Evolutionary conservation across 2,329 filamentous ascomycete genomes (phyloP), one percentile per base, ranked within the genome.

Genomic region (Cucurbitaria berberidis): DNA sequence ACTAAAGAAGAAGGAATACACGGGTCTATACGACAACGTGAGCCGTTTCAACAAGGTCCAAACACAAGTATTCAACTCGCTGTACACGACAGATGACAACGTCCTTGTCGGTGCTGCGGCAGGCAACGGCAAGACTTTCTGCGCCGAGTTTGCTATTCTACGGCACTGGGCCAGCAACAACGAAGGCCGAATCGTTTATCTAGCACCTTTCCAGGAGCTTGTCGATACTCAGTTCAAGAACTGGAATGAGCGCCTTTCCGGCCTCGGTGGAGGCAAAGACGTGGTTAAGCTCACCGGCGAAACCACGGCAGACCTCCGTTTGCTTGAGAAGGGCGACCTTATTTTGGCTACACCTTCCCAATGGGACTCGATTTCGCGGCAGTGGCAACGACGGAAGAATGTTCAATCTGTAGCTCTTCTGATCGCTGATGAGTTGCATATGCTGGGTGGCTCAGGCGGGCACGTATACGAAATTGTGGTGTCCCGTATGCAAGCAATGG

Each of bases 401-500:
- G 87, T 99, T 0, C 91, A 97, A 71, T 89, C 87, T 3, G 89
- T 98, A 18, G 86, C 92, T 64, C 81, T 99, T 0, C 92, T 99
- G 73, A 93, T 99, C 62, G 93, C 93, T 0, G 96, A 99, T 73
- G 93, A 98, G 72, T 81, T 99, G 48, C 95, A 99, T 72, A 88
- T 98, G 80, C 82, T 99, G 26, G 95, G 93, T 54, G 93, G 92
- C 13, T 86, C 88, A 45, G 84, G 86, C 59, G 96, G 95, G 26
- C 96, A 93, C 72, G 84, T 96, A 26, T 99, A 99, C 75, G 95
- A 99, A 79, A 90, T 95, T 46, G 88, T 99, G 46, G 90, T 99
- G n/a, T 97, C 95, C 57, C 89, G 95, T 46, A 97, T 98, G 89
- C 92, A 96, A 73, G 95, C 95, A 60, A 97, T 99, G 72, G 89